phyloP scores from a whole-genome alignment of 345 rosid species.

The Boechera stricta region DNA sequence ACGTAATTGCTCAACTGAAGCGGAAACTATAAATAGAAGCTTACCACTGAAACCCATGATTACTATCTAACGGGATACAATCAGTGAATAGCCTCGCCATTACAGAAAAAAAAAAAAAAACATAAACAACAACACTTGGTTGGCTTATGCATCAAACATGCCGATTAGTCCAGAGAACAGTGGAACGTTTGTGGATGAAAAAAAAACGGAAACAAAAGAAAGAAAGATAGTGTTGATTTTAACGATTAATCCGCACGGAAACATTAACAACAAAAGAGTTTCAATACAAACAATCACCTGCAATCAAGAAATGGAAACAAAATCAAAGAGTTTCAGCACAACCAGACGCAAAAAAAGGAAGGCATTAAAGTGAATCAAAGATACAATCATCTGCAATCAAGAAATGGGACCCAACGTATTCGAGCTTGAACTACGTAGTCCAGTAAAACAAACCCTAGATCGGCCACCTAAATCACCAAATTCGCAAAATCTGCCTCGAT shows the following conservation, averaged over 20 bases:
- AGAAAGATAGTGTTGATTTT: neutral
- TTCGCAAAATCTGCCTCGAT: conserved; percentile 20
- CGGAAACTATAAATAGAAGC: neutral
- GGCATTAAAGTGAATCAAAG: neutral
- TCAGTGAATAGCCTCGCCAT: conserved; percentile 13
- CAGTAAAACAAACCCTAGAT: conserved; percentile 44
- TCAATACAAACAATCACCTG: neutral
- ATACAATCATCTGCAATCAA: conserved; percentile 19
- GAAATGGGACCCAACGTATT: neutral
- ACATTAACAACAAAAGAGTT: neutral
- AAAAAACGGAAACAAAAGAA: neutral
- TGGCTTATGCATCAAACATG: conserved; percentile 27
- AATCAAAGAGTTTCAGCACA: conserved; percentile 17
- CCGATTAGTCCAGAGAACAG: conserved; percentile 11
- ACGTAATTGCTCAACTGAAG: conserved; percentile 8
- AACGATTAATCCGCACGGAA: neutral
- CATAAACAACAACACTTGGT: conserved; percentile 4
- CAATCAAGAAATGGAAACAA: conserved; percentile 14
- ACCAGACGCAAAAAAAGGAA: conserved; percentile 10
- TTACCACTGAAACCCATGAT: conserved; percentile 2
- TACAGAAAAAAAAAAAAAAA: neutral
- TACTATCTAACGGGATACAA: conserved; percentile 8
- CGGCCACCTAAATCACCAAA: conserved; percentile 33
- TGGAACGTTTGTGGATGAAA: neutral
- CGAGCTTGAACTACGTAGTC: conserved; percentile 14